Evolutionary conservation across 202 grass and related monocot species (phyloP).

Genomic region (Brachypodium distachyon): DNA sequence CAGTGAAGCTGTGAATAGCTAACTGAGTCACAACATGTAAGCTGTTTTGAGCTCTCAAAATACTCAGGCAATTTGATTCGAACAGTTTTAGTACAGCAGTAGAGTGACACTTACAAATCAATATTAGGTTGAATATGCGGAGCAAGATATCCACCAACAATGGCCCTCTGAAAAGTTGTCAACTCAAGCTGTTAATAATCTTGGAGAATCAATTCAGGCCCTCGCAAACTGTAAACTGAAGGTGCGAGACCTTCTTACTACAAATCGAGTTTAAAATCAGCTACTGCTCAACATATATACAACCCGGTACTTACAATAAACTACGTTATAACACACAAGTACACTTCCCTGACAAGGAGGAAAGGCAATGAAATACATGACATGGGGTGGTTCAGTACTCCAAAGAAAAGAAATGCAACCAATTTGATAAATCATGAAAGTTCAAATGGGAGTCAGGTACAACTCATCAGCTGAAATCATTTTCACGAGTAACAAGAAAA

Average conservation of each 20-base stretch:
- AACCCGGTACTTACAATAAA: not conserved
- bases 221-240: slow-evolving; percentile 3
- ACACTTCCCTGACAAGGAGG: not conserved
- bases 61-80: not conserved
- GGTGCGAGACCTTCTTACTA: not conserved
- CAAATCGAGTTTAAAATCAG: not conserved
- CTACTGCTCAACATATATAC: not conserved
- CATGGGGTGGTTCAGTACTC: not conserved
- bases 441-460: not conserved
- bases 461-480: not conserved
- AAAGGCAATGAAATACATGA: not conserved
- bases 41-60: slow-evolving; percentile 1
- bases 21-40: slow-evolving; percentile 7
- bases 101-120: slow-evolving; percentile 39
- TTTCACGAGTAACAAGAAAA: not conserved
- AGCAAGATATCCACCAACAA: slow-evolving; percentile 16
- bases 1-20: not conserved
- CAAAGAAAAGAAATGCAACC: not conserved
- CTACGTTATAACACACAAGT: not conserved
- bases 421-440: not conserved
- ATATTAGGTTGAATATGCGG: slow-evolving; percentile 32
- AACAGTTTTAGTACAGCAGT: slow-evolving; percentile 6
- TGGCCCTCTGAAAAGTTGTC: slow-evolving; percentile 25
- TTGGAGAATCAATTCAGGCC: not conserved
- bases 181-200: slow-evolving; percentile 8